Evolutionary conservation across 345 rosid species (phyloP), one percentile per base, ranked within the genome.

Genomic region (Gossypium ekmanianum): DNA sequence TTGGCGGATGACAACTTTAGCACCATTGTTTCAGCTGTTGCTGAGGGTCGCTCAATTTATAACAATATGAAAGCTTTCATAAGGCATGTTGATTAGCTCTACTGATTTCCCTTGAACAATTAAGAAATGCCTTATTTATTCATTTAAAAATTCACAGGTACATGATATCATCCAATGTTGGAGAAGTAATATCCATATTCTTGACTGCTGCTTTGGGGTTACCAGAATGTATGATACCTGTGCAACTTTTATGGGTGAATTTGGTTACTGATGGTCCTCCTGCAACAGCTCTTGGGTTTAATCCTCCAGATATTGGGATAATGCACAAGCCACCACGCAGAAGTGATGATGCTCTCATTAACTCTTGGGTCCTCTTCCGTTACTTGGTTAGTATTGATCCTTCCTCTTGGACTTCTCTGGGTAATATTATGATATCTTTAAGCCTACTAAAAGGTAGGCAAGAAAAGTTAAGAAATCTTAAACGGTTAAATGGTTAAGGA

Each of bases 161-260:
- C 68, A 94, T 94, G 98, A 94, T 94, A 87, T 94, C 98, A 22
- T 94, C 98, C 12, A 94, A 94, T 77, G 88, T 94, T 34, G 98
- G 98, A 74, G 98, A 94, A 84, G 98, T 94, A 22, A 92, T 92
- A 54, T 89, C 96, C 26, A 90, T 92, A 74, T 92, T 94, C 87
- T 83, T 94, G 81, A 86, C 91, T 61, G 97, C 97, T 47, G 97
- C 94, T 26, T 74, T 94, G 79, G 97, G 98, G 2, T 88, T 94
- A 74, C 97, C 98, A 11, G 98, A 94, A 63, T 92, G 97, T 76
- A 78, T 92, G 91, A 91, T 92, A 80, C 98, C 97, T 5, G 94
- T 94, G 81, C 97, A 94, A 83, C 97, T 94, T 83, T 85, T 94
- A 68, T 94, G 97, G 98, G 98, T 92, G 75, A 94, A 94, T 84